Conservation (phyloP, 1,139 yeast species). For the Geotrichum carabidarum region DNA sequence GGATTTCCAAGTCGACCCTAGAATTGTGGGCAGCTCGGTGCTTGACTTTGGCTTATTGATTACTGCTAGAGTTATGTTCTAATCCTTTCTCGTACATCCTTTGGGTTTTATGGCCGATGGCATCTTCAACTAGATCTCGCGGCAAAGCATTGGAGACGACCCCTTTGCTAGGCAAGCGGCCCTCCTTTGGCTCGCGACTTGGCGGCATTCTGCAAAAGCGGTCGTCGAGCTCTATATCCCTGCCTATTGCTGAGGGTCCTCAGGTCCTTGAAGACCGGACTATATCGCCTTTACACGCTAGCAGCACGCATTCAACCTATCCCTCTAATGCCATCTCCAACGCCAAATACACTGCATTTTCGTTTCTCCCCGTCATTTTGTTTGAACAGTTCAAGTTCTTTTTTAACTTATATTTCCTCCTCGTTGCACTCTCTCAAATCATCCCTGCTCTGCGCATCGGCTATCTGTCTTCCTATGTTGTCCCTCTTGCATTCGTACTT, state of each 20-base stretch:
- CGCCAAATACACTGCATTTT: slow-evolving; percentile 85
- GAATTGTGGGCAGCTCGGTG: too few species aligned
- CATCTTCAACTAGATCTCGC: slow-evolving; percentile 4
- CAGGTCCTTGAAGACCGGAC: slow-evolving; percentile 17
- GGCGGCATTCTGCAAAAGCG: slow-evolving; percentile 9
- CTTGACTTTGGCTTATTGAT: not conserved
- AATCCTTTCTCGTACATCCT: not conserved
- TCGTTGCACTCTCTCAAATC: slow-evolving; percentile 91
- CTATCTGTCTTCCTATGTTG: slow-evolving; percentile 84
- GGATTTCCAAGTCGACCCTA: too few species aligned
- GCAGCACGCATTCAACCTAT: slow-evolving; percentile 35
- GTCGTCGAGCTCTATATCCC: slow-evolving; percentile 8
- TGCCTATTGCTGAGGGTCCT: slow-evolving; percentile 14
- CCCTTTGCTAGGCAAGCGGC: slow-evolving; percentile 17
- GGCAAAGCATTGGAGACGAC: not conserved
- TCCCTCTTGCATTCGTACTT: slow-evolving; percentile 88
- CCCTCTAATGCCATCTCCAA: slow-evolving; percentile 85
- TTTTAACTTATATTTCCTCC: slow-evolving; percentile 82
- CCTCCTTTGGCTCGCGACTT: slow-evolving; percentile 21
- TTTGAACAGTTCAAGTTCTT: slow-evolving; percentile 97
- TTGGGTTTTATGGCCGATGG: slow-evolving; percentile 1
- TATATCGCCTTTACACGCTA: slow-evolving; percentile 12
- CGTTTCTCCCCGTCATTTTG: slow-evolving; percentile 81
- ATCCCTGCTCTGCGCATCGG: slow-evolving; percentile 92
- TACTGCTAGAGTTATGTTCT: not conserved